A percentile compares a stretch with the other conserved stretches of the same genome.
Conservation (phyloP, 495 filamentous ascomycete species). For the Neurospora sp. region DNA sequence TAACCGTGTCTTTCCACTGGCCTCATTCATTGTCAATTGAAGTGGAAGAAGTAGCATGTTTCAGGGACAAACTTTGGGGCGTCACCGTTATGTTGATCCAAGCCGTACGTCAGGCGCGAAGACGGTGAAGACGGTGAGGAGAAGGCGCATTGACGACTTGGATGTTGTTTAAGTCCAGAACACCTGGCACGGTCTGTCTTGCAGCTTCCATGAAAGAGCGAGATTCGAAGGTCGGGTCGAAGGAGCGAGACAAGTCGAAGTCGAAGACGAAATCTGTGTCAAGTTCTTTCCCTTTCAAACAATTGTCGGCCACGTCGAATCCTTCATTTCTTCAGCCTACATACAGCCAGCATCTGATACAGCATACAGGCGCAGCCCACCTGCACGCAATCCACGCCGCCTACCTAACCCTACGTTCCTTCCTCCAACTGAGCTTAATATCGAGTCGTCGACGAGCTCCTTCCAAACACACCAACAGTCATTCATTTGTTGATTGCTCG, state of each 20-base stretch:
- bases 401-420: background rate
- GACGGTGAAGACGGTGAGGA: background rate
- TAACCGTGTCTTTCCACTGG: background rate
- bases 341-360: background rate
- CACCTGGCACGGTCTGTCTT: background rate
- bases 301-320: background rate
- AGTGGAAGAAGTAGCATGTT: background rate
- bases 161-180: background rate
- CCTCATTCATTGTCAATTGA: background rate
- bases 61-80: background rate
- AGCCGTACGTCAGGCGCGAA: background rate
- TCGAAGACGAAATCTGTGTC: too few relatives aligned
- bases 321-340: background rate
- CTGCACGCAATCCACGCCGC: background rate
- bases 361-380: background rate
- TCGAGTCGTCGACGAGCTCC: background rate
- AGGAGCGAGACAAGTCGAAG: background rate
- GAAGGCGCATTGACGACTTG: background rate
- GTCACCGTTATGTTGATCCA: background rate
- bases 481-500: background rate
- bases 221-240: background rate
- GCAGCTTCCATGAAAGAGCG: background rate
- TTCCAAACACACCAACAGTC: background rate
- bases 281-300: background rate
- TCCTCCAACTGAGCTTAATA: background rate